Conservation (phyloP, 179 eudicot species). For the Beta lomatogona region DNA sequence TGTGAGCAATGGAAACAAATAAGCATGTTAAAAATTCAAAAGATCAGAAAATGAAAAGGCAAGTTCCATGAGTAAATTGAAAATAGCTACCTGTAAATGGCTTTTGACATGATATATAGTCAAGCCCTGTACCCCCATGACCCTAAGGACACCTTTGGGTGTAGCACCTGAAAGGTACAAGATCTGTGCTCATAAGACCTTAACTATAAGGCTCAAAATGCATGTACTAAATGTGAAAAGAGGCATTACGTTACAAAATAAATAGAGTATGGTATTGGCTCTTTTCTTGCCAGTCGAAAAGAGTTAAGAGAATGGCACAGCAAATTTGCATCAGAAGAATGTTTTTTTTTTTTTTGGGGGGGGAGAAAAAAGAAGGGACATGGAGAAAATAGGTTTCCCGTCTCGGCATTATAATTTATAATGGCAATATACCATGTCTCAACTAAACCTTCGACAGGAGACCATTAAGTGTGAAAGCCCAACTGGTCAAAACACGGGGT, state of each 20-base stretch:
- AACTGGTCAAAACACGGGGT: no score
- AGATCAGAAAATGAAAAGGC: background rate
- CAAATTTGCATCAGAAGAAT: background rate
- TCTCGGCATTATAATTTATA: no score
- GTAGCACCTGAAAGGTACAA: slow-evolving; percentile 57
- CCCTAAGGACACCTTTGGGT: slow-evolving; percentile 75
- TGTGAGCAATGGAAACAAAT: slow-evolving; percentile 1
- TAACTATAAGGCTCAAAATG: background rate
- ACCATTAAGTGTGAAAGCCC: no score
- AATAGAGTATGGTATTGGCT: background rate
- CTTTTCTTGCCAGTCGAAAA: background rate
- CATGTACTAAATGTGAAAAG: background rate
- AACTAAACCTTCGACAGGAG: no score
- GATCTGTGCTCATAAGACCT: background rate
- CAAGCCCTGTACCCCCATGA: slow-evolving; percentile 73
- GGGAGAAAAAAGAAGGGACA: background rate
- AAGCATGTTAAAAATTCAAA: slow-evolving; percentile 10
- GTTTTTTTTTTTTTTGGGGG: background rate
- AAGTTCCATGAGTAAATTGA: background rate
- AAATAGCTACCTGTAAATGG: slow-evolving; percentile 56
- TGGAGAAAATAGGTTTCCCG: background rate
- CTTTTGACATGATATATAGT: slow-evolving; percentile 77
- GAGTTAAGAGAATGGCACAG: background rate
- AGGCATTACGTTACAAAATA: background rate
- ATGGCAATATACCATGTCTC: no score